Evolutionary conservation across 768 basidiomycete species (phyloP).

Genomic region (Gymnopilus dilepis): DNA sequence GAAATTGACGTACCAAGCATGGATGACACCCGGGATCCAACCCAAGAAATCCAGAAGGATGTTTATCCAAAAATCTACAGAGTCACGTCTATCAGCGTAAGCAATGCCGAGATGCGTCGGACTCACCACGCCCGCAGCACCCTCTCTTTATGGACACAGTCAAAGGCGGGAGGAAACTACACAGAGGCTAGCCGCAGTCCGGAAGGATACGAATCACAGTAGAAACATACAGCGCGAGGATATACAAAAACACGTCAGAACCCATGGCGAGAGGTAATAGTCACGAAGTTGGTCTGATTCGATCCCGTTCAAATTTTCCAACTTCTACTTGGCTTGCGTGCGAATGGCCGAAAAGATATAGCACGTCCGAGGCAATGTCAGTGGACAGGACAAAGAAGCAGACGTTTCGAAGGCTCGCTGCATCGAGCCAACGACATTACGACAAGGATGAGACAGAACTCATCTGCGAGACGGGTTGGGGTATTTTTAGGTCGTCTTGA

Average conservation of each 20-base stretch:
- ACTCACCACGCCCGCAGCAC: conserved; percentile 27
- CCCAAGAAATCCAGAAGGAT: conserved; percentile 41
- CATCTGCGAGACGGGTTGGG: no score
- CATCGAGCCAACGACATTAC: no score
- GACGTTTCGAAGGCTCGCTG: no score
- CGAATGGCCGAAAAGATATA: no score
- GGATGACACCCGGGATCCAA: conserved; percentile 58
- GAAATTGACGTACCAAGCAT: conserved; percentile 45
- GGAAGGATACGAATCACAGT: no score
- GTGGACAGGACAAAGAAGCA: no score
- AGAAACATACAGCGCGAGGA: conserved; percentile 31
- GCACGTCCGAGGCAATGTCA: no score
- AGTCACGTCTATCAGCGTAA: conserved; percentile 1
- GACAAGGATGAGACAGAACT: no score
- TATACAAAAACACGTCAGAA: conserved; percentile 29
- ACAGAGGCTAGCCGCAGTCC: neutral
- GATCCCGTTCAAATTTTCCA: neutral
- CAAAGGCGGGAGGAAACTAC: conserved; percentile 29
- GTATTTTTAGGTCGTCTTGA: no score
- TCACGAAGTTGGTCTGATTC: no score
- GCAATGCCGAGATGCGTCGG: neutral
- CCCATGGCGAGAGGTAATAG: no score
- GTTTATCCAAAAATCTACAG: conserved; percentile 34
- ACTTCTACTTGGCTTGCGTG: no score
- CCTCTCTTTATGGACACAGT: conserved; percentile 33